Conservation (phyloP, 148 eudicot genomes). For the Chenopodium berlandieri region DNA sequence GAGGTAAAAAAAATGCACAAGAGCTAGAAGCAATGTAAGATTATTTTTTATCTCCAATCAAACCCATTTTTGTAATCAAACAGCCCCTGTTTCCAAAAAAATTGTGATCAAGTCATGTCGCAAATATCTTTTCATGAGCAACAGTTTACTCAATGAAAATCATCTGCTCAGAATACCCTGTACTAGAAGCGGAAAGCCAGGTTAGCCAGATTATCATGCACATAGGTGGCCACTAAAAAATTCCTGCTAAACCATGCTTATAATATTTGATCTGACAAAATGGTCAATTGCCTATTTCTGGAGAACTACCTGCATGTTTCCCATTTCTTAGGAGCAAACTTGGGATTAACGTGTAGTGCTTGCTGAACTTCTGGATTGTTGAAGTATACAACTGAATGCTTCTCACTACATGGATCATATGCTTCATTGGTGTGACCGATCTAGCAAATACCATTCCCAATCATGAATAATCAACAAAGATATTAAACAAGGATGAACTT, state of each 20-base stretch:
- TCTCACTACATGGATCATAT: slow-evolving; percentile 95
- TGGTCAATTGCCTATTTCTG: slow-evolving; percentile 7
- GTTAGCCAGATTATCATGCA: neutral
- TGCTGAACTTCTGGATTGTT: slow-evolving; percentile 89
- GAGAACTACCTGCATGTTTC: slow-evolving; percentile 81
- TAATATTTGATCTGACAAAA: neutral
- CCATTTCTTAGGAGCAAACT: slow-evolving; percentile 66
- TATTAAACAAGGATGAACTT: neutral
- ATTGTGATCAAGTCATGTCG: neutral
- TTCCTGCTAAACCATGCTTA: slow-evolving; percentile 6
- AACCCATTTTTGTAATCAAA: neutral
- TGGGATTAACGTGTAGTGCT: slow-evolving; percentile 75
- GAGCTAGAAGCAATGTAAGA: neutral
- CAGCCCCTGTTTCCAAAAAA: neutral
- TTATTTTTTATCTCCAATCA: no score
- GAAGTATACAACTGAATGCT: slow-evolving; percentile 79
- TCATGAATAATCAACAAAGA: slow-evolving; percentile 14
- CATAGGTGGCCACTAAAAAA: neutral
- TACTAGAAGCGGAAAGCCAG: neutral
- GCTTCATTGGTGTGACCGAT: slow-evolving; percentile 61
- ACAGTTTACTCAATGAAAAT: neutral
- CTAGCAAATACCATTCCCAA: slow-evolving; percentile 33
- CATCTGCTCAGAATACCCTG: neutral
- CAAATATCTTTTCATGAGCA: neutral
- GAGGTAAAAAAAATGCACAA: neutral